Conservation (phyloP, 306 rosid genomes). For the Hippophae rhamnoides region DNA sequence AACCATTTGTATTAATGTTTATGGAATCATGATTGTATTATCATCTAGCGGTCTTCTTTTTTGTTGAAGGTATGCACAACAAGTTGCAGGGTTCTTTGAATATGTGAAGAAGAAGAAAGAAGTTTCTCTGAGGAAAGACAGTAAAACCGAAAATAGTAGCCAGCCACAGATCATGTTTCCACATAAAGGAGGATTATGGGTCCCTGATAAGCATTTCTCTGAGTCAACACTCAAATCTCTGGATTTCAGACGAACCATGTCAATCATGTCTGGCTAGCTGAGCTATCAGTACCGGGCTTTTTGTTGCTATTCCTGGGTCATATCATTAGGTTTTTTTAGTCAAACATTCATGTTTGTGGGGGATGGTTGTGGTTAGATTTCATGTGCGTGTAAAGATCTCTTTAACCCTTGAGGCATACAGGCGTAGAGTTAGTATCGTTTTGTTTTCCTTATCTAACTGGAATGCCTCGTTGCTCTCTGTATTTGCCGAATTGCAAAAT, state of each 20-base stretch:
- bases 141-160: slow-evolving; percentile 28
- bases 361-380: slow-evolving; percentile 17
- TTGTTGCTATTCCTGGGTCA: background rate
- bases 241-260: slow-evolving; percentile 68
- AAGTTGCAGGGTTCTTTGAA: slow-evolving; percentile 87
- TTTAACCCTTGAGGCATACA: slow-evolving; percentile 31
- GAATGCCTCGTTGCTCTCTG: too few relatives aligned
- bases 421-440: background rate
- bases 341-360: slow-evolving; percentile 10
- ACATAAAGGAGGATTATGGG: slow-evolving; percentile 56
- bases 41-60: background rate
- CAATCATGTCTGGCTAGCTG: slow-evolving; percentile 44
- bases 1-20: too few relatives aligned
- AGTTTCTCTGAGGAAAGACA: slow-evolving; percentile 31
- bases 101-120: slow-evolving; percentile 77
- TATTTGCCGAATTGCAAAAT: too few relatives aligned
- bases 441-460: too few relatives aligned
- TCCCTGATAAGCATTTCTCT: slow-evolving; percentile 60
- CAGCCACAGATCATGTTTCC: slow-evolving; percentile 53
- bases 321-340: background rate
- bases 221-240: slow-evolving; percentile 42
- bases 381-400: slow-evolving; percentile 37
- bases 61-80: slow-evolving; percentile 81
- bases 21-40: too few relatives aligned
- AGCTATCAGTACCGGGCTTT: background rate